Evolutionary conservation across 305 asterid genomes (phyloP), one percentile per base, ranked within the genome.

Genomic region (Petunia hybrid): DNA sequence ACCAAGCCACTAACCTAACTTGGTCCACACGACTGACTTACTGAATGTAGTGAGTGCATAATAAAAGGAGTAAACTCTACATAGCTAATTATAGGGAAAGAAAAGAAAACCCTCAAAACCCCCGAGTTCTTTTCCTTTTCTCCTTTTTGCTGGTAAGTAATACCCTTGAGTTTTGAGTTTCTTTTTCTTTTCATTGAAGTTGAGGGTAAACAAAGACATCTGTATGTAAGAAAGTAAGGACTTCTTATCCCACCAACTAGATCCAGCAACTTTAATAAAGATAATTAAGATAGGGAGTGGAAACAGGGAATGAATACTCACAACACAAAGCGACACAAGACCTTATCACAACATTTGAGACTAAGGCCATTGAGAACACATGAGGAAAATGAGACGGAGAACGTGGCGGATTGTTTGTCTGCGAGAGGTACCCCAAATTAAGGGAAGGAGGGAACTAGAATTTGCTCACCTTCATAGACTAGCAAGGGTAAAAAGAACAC

Each of bases 331-430:
- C 6, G 7, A 67, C 74, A 39, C 71, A 67, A 14, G 53, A 41
- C 53, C 5, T 67, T 14, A n/a, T 67, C 6, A 0, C 53, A 41
- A 41, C 31, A 64, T 38, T 14, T 67, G 9, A 67, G 51, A 41
- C 40, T 40, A 67, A 67, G n/a, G n/a, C 74, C 74, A 67, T 41
- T 14, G 74, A 67, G 53, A 46, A 13, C n/a, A 41, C 73, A 67
- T 40, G 40, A 67, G 53, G 51, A 67, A 41, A 12, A 67, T n/a
- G 74, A 67, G 6, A 39, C 22, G 53, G 40, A 67, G 2, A 14
- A 68, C 42, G 39, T n/a, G 39, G 4, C 0, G 56, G 75, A 68
- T 16, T 55, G 42, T 68, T 42, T 68, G 12, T 42, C 75, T 55
- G 38, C 75, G 16, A 14, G 38, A 68, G 75, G 6, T n/a, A 55